Conservation (phyloP, 2,329 filamentous ascomycete genomes). For the Botrytis pseudocinerea region DNA sequence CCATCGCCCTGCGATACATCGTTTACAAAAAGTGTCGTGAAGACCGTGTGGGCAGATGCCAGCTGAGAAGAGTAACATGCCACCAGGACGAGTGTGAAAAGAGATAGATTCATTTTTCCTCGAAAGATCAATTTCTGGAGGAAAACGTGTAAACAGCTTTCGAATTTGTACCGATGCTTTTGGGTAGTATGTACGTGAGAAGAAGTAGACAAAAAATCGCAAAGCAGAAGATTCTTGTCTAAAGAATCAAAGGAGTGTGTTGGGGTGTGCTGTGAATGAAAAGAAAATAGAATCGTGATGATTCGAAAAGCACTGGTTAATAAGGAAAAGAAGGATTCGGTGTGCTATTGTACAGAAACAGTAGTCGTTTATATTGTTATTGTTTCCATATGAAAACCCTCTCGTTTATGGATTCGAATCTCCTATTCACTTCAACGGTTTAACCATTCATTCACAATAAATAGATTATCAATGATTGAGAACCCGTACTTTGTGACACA, state of each 20-base stretch:
- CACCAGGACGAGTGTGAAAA: conserved; percentile 27
- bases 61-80: conserved; percentile 24
- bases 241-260: conserved; percentile 9
- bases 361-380: conserved; percentile 5
- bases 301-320: not conserved
- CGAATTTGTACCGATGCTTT: not conserved
- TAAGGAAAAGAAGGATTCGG: not conserved
- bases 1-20: conserved; percentile 67
- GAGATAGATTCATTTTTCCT: conserved; percentile 15
- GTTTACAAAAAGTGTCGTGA: conserved; percentile 64
- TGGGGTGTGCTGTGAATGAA: conserved; percentile 1
- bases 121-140: conserved; percentile 10
- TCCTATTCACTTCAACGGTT: conserved; percentile 13
- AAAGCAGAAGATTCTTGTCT: not conserved
- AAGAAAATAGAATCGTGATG: conserved; percentile 9
- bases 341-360: not conserved
- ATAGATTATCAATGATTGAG: not conserved
- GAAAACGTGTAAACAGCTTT: not conserved
- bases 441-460: not conserved
- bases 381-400: not conserved
- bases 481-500: not conserved
- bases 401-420: not conserved
- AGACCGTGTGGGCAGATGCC: conserved; percentile 58
- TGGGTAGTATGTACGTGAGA: not conserved
- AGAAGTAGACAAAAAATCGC: not conserved